phyloP scores from a whole-genome alignment of 305 asterid species.

The Fraxinus sp. region DNA sequence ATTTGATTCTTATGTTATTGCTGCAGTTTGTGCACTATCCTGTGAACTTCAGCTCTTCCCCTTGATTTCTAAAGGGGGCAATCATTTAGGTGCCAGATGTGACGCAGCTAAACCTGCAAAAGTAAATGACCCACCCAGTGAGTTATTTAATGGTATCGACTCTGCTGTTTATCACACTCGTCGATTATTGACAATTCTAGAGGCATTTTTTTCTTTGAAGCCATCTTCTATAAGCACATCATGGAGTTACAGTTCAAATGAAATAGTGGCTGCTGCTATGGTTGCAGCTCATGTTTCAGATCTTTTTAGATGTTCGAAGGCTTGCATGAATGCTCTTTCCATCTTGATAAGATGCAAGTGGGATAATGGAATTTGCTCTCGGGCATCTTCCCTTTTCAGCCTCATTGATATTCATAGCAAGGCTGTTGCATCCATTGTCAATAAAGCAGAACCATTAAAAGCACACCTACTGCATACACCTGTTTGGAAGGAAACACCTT shows the following conservation, averaged over 20 bases:
- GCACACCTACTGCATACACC: conserved; percentile 74
- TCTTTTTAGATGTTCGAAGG: conserved; percentile 85
- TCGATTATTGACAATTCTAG: conserved; percentile 78
- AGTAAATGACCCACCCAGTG: conserved; percentile 46
- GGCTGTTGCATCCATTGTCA: conserved; percentile 84
- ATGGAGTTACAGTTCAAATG: conserved; percentile 91
- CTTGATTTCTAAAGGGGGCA: conserved; percentile 59
- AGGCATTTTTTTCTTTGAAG: conserved; percentile 92
- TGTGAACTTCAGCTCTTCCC: conserved; percentile 95
- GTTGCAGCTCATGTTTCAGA: conserved; percentile 98
- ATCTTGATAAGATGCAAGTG: conserved; percentile 83
- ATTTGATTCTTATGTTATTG: conserved; percentile 94
- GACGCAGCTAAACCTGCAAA: conserved; percentile 47
- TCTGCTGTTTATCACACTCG: conserved; percentile 88
- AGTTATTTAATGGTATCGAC: conserved; percentile 59
- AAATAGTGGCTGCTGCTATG: conserved; percentile 99
- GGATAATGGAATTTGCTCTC: conserved; percentile 77
- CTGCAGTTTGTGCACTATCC: conserved; percentile 96
- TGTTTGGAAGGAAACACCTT: conserved; percentile 41
- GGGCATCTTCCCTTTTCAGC: conserved; percentile 88
- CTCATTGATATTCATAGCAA: conserved; percentile 92
- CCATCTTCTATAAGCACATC: conserved; percentile 89
- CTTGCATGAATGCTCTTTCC: conserved; percentile 90
- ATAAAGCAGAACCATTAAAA: conserved; percentile 93
- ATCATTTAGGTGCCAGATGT: conserved; percentile 32